Base-by-base conservation (phyloP, 2,329 filamentous ascomycete species). In the Sclerotinia sclerotiorum region DNA sequence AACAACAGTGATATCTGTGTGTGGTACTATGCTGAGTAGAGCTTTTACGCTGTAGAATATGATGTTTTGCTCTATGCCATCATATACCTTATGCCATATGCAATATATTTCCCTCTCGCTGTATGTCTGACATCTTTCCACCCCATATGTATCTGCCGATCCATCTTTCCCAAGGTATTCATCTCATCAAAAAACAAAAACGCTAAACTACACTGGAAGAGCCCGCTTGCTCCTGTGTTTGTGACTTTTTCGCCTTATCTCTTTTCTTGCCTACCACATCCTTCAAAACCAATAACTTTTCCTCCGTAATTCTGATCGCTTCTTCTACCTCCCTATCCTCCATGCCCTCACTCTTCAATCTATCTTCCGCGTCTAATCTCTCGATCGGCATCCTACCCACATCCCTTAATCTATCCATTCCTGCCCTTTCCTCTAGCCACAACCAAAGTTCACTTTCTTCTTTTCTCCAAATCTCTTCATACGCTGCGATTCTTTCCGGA, bases 221-320 rank as follows among this genome's bases (percentile, higher is more conserved):
- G 39, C 29, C 42, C 60, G 17, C n/a, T 4, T 27, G 29, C 32
- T 32, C 48, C 32, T 51, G 60, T 13, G 29, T 15, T 35, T 61
- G 27, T 35, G 10, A 19, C 19, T 35, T 48, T 27, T 66, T 65
- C 24, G 42, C 32, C 29, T 58, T 63, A 4, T 42, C 49, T 51
- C 70, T 74, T 60, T 70, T 72, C 73, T 73, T 76, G 68, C 86
- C 85, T 64, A 94, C 84, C 42, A 92, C 90, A 54, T 86, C 84
- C 79, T 94, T 94, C 71, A 99, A 80, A 54, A 90, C 86, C 67
- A 86, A 84, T 44, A 99, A 81, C 76, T 92, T 90, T 81, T 97
- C 90, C 77, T 97, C 92, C 3, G 94, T 97, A 42, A 97, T 72
- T 44, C 86, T 84, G 68, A 78, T 78, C 5, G 76, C 76, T 57